Evolutionary conservation across 305 asterid species (phyloP).

Genomic region (Nicotiana rustica): DNA sequence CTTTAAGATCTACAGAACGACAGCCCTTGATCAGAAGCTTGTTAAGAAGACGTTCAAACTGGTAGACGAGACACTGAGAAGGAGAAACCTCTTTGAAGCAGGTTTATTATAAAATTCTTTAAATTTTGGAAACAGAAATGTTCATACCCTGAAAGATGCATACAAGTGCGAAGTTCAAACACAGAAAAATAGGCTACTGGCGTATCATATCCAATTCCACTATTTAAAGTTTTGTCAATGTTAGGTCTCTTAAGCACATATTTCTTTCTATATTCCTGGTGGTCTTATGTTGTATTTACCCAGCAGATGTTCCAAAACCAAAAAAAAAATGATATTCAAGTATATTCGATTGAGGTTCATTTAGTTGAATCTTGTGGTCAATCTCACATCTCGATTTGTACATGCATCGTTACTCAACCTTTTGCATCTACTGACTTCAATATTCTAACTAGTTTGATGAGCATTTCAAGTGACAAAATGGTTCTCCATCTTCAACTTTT

Average conservation of each 20-base stretch:
- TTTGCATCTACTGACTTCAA: too few species aligned
- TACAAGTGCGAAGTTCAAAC: slow-evolving; percentile 34
- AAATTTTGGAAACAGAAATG: slow-evolving; percentile 39
- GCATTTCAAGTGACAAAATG: too few species aligned
- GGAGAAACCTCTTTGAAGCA: slow-evolving; percentile 95
- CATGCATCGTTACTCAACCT: slow-evolving; percentile 7
- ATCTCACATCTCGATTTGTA: slow-evolving; percentile 14
- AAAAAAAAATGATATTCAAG: slow-evolving; percentile 5
- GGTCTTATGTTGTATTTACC: slow-evolving; percentile 6
- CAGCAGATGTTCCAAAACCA: not conserved
- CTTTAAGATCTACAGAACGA: slow-evolving; percentile 94
- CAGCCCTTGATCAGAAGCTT: slow-evolving; percentile 96
- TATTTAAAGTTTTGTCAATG: slow-evolving; percentile 42
- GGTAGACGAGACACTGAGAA: slow-evolving; percentile 94
- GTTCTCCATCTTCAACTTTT: too few species aligned
- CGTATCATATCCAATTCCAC: slow-evolving; percentile 40
- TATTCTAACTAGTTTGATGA: too few species aligned
- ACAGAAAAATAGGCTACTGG: slow-evolving; percentile 35
- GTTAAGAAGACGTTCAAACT: slow-evolving; percentile 99
- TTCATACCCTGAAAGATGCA: slow-evolving; percentile 34
- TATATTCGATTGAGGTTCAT: slow-evolving; percentile 20
- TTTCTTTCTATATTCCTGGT: slow-evolving; percentile 32
- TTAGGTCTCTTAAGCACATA: slow-evolving; percentile 30
- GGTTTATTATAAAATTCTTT: slow-evolving; percentile 66
- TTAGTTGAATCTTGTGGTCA: slow-evolving; percentile 11